Base-by-base conservation (phyloP, 371 early-diverging fungal genomes). In the Mortierella sp. region DNA sequence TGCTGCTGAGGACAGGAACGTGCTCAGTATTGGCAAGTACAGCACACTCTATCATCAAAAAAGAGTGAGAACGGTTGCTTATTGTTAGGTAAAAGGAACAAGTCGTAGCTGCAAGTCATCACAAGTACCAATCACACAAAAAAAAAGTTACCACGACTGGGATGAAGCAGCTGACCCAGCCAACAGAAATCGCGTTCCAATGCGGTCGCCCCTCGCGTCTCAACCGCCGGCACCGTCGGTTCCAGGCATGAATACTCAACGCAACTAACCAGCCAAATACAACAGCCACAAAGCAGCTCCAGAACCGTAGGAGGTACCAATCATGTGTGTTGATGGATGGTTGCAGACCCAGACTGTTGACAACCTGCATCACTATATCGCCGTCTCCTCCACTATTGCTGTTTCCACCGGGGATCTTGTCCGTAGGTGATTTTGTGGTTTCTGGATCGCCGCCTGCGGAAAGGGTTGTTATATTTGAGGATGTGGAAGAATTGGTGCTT, bases 151-250 rank as follows among this genome's bases (percentile, higher is more conserved):
- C 93, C 76, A 90, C 91, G 5, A 93, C 90, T 21, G 91, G 91
- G 32, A 91, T 91, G 73, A 90, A 93, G 88, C 91, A 93, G 71
- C 90, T 88, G 5, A 91, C 90, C 93, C 93, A 92, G n/a, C 92
- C 81, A 10, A 81, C 58, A 27, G 81, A 78, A 27, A 84, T 74
- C 0, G 81, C 71, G 14, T 73, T 55, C 74, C 79, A 76, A 16
- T 84, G 76, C 18, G 79, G 41, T 4, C 65, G 75, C 11, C 81
- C 85, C 27, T 78, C 81, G 5, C 81, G 71, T 16, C 78, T 58
- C 35, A 81, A 44, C 21, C 81, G 76, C 3, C 85, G 73, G 38
- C 85, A 78, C 18, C 81, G 65, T 12, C 85, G 75, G 54, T 84
- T 84, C 85, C 81, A 84, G 1, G 73, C 74, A 74, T 81, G 81